These are phyloP conservation scores for Calonectria naviculata DNA, from an alignment of 2,329 filamentous ascomycete species.

Conservation along the genomic window DNA sequence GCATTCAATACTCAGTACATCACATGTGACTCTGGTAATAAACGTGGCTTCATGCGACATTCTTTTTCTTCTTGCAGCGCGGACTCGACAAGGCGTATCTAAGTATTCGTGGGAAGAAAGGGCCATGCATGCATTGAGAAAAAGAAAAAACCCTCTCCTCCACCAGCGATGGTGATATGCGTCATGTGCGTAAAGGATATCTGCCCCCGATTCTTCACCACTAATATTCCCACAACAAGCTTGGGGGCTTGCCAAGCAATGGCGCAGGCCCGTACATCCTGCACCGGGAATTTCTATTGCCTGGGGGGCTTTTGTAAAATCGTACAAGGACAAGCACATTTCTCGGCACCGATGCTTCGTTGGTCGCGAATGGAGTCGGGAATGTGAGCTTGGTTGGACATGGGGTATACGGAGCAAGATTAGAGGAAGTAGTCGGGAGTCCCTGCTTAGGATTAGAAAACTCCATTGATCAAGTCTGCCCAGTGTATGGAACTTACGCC, in stretches of 20 bases:
- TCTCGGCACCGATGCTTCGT: conserved; percentile 26
- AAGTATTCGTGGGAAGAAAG: conserved; percentile 33
- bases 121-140: conserved; percentile 25
- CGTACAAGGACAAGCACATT: conserved; percentile 42
- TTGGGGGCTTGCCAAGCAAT: conserved; percentile 32
- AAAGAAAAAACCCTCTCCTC: conserved; percentile 24
- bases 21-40: background rate
- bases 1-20: background rate
- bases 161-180: conserved; percentile 19
- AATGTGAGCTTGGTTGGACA: conserved; percentile 36
- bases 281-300: conserved; percentile 28
- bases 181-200: conserved; percentile 25
- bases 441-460: conserved; percentile 52
- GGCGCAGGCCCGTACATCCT: conserved; percentile 35
- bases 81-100: conserved; percentile 43
- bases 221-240: conserved; percentile 23
- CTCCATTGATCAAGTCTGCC: background rate
- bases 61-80: conserved; percentile 36
- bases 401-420: conserved; percentile 45
- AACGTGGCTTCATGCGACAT: conserved; percentile 30
- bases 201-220: conserved; percentile 19
- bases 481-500: conserved; percentile 66
- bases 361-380: conserved; percentile 26
- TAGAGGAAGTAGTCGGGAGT: conserved; percentile 99
- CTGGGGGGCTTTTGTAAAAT: conserved; percentile 38